These are phyloP conservation scores for Circinella minor DNA, from an alignment of 371 early-diverging fungal genomes.

Conservation along the genomic window DNA sequence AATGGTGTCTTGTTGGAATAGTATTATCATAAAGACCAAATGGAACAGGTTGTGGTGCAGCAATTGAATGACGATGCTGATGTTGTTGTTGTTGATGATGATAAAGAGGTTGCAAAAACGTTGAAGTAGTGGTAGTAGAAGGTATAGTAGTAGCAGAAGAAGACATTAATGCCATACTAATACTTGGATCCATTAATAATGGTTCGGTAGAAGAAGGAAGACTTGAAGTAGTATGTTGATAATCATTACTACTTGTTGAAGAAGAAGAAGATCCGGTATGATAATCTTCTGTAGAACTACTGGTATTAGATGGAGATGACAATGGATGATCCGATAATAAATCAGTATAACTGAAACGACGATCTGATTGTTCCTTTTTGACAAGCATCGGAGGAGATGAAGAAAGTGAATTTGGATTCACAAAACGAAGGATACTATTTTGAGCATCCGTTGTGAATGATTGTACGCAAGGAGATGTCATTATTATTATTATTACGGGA, in stretches of 20 bases:
- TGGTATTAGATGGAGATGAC: constrained; percentile 9
- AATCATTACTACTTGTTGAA: constrained; percentile 21
- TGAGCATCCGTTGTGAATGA: constrained; percentile 3
- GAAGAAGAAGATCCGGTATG: constrained; percentile 28
- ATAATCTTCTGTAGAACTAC: constrained; percentile 19
- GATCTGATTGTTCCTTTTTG: constrained; percentile 10
- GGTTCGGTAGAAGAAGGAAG: neutral
- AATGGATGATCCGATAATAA: constrained; percentile 34
- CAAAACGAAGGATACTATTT: neutral
- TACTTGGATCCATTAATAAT: constrained; percentile 6
- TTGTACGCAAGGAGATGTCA: constrained; percentile 13
- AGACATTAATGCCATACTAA: neutral
- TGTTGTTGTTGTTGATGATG: constrained; percentile 12
- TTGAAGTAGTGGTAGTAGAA: neutral
- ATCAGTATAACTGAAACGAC: constrained; percentile 51
- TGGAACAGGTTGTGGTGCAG: constrained; percentile 15
- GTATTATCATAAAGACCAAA: constrained; percentile 17
- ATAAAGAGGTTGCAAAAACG: constrained; percentile 3
- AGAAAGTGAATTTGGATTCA: constrained; percentile 12
- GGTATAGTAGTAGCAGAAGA: neutral
- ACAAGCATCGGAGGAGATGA: constrained; percentile 8
- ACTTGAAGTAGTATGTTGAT: neutral
- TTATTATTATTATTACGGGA: too few relatives aligned
- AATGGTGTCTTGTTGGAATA: constrained; percentile 23
- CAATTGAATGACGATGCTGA: constrained; percentile 30